These are phyloP conservation scores for Agastache rugosa DNA, from an alignment of 257 asterid genomes.

Conservation along the genomic window DNA sequence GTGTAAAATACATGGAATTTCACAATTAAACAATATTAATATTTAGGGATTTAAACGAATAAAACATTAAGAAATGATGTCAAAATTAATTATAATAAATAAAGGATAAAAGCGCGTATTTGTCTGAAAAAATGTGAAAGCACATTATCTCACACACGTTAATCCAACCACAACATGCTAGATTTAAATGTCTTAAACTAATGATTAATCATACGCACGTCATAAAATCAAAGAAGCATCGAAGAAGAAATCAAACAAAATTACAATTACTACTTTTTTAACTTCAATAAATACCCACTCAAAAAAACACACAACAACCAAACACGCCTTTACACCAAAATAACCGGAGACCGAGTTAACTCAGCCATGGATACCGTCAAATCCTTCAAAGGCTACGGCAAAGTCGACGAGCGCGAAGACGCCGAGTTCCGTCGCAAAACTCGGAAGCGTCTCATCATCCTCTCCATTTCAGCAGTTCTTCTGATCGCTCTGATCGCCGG, in stretches of 20 bases:
- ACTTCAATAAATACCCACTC: constrained; percentile 12
- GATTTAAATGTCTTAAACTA: not conserved
- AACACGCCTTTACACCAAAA: not conserved
- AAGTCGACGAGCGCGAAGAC: constrained; percentile 65
- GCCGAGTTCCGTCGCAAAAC: constrained; percentile 63
- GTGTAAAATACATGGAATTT: no score
- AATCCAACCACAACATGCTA: constrained; percentile 15
- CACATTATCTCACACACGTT: constrained; percentile 23
- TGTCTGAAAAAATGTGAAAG: constrained; percentile 21
- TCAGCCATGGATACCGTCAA: constrained; percentile 66
- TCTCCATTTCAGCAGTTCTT: constrained; percentile 51
- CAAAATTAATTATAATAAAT: not conserved
- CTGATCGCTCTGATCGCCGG: constrained; percentile 51
- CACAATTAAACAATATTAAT: no score
- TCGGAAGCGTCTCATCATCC: constrained; percentile 59
- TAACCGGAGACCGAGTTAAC: constrained; percentile 3
- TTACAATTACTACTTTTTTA: not conserved
- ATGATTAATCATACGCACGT: constrained; percentile 13
- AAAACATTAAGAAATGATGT: not conserved
- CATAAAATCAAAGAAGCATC: constrained; percentile 27
- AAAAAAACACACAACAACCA: not conserved
- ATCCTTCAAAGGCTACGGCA: constrained; percentile 92
- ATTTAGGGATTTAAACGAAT: no score
- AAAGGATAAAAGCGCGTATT: constrained; percentile 12
- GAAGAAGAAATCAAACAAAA: constrained; percentile 18